A percentile compares a stretch with the other conserved stretches of the same genome.
Evolutionary conservation across 2,329 filamentous ascomycete species (phyloP).

Genomic region (Penicillium frequentans): DNA sequence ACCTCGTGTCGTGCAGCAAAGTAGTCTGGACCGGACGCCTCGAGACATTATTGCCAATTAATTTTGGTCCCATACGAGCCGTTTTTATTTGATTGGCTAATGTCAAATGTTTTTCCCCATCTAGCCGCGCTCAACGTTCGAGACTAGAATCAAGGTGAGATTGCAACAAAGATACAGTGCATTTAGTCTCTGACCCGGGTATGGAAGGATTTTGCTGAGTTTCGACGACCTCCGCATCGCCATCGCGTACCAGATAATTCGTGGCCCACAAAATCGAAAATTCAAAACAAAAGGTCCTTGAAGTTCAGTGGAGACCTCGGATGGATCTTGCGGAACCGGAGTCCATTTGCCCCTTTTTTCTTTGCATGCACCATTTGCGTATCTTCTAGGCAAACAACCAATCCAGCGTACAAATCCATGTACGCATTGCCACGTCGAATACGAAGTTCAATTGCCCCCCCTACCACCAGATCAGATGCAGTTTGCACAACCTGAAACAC

Average conservation of each 20-base stretch:
- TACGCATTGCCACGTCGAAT: neutral
- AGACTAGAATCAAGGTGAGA: neutral
- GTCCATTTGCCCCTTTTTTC: conserved; percentile 7
- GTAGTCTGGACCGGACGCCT: conserved; percentile 1
- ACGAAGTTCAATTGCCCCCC: neutral
- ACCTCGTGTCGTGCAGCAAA: conserved; percentile 2
- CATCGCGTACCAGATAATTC: conserved; percentile 7
- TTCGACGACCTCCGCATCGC: neutral
- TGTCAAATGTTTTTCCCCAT: neutral
- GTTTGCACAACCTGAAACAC: conserved; percentile 18
- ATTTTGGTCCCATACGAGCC: neutral
- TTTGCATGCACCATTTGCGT: neutral
- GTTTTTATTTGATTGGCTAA: conserved; percentile 5
- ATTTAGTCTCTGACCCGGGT: too few species aligned
- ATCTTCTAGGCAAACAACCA: neutral
- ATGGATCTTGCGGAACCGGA: conserved; percentile 19
- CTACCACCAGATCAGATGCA: conserved; percentile 12
- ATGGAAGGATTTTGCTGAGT: neutral
- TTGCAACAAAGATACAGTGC: neutral
- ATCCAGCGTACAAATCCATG: neutral
- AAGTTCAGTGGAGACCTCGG: conserved; percentile 23
- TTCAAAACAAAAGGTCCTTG: conserved; percentile 9
- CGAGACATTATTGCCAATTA: conserved; percentile 15
- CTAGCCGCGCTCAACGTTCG: conserved; percentile 9
- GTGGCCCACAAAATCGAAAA: neutral